Conservation (phyloP, 2,329 filamentous ascomycete species). For the Myotisia sp. region DNA sequence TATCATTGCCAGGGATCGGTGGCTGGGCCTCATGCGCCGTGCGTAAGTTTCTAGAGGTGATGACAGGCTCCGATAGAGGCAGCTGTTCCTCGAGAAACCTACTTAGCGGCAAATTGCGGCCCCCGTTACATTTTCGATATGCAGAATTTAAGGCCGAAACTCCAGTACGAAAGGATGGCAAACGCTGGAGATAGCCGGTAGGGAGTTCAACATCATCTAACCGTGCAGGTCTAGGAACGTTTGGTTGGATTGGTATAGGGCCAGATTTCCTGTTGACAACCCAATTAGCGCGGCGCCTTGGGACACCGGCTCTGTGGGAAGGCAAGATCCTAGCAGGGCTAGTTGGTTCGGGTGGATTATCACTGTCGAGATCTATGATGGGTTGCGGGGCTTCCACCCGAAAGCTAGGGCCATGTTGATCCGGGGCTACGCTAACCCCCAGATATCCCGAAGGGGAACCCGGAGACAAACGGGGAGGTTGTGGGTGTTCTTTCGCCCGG, state of each 20-base stretch:
- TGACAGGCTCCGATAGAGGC: not conserved
- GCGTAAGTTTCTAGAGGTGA: not conserved
- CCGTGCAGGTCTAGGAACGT: slow-evolving; percentile 22
- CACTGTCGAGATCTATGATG: too few relatives aligned
- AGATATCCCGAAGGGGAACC: too few relatives aligned
- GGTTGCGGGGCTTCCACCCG: too few relatives aligned
- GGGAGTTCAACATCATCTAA: slow-evolving; percentile 17
- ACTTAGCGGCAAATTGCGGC: slow-evolving; percentile 20
- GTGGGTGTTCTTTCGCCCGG: not conserved
- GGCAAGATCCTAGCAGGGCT: too few relatives aligned
- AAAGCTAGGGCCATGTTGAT: too few relatives aligned
- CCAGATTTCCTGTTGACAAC: slow-evolving; percentile 22
- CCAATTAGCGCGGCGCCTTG: slow-evolving; percentile 18
- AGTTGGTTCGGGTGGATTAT: too few relatives aligned
- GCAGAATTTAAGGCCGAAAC: slow-evolving; percentile 22
- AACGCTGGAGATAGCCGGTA: slow-evolving; percentile 10
- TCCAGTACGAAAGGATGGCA: slow-evolving; percentile 19
- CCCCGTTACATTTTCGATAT: slow-evolving; percentile 15
- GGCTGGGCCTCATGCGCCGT: not conserved
- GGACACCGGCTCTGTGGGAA: too few relatives aligned
- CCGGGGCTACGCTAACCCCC: too few relatives aligned
- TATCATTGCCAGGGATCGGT: not conserved
- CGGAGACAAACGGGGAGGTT: not conserved
- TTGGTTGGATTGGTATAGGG: slow-evolving; percentile 25
- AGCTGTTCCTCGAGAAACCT: slow-evolving; percentile 20